These are phyloP conservation scores for Colletotrichum chlorophyti DNA, from an alignment of 2,329 filamentous ascomycete species.

Conservation along the genomic window DNA sequence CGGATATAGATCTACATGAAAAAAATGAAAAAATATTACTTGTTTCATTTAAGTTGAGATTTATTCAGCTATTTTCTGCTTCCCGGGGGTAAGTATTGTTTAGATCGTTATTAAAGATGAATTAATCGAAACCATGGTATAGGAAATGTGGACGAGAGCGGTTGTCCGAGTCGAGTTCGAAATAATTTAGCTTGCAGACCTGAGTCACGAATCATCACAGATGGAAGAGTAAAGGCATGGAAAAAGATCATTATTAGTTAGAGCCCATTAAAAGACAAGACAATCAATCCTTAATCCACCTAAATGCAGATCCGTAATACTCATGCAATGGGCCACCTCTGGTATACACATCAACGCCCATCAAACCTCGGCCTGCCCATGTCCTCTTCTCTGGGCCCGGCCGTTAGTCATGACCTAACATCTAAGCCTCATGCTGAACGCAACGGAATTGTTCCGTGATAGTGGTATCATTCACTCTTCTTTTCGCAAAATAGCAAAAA, in stretches of 20 bases:
- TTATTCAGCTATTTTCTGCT: too few relatives aligned
- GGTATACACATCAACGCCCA: background rate
- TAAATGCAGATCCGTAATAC: background rate
- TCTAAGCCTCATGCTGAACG: slow-evolving; percentile 17
- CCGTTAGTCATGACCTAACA: slow-evolving; percentile 3
- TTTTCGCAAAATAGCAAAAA: background rate
- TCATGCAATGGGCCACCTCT: background rate
- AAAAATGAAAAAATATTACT: too few relatives aligned
- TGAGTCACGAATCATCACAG: background rate
- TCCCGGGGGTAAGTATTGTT: too few relatives aligned
- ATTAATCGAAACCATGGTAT: too few relatives aligned
- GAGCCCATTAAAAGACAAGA: slow-evolving; percentile 2
- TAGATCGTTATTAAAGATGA: too few relatives aligned
- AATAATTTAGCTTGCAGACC: too few relatives aligned
- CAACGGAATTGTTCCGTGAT: slow-evolving; percentile 9
- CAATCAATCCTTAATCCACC: background rate
- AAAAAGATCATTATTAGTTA: slow-evolving; percentile 13
- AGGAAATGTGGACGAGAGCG: too few relatives aligned
- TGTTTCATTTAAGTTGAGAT: too few relatives aligned
- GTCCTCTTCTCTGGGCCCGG: background rate
- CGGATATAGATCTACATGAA: too few relatives aligned
- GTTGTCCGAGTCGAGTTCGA: too few relatives aligned
- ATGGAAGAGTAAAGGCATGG: background rate
- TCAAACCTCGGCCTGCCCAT: background rate
- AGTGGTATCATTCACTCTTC: slow-evolving; percentile 26